Evolutionary conservation across 805 yeast genomes (phyloP), one percentile per base, ranked within the genome.

Genomic region (Candida coleopterorum): DNA sequence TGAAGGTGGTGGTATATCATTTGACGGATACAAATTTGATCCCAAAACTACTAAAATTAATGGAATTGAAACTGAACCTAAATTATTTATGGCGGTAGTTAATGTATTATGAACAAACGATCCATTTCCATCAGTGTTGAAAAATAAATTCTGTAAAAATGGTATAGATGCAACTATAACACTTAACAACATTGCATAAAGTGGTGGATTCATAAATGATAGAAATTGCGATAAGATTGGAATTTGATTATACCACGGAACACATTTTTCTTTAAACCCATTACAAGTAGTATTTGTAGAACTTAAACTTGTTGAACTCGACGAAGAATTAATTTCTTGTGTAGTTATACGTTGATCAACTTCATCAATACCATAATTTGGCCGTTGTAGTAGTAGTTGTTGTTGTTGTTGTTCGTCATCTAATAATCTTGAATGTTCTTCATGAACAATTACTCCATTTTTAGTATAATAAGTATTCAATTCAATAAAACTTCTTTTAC

Each of bases 1-100:
- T 4, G 83, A 72, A 15, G 81, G 73, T 6, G 83, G 81, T 24
- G 86, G 85, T 3, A 77, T 72, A 37, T 81, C 89, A 6, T 65
- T 53, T 0, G 82, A 70, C 10, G 93, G 90, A 37, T 77, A 76
- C 40, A 84, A 64, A 50, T 84, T 84, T n/a, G 89, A 77, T 11
- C 94, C 94, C 46, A 84, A 62, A 10, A 83, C 87, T 38, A 84
- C 75, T 48, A 84, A 65, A 44, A 83, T 82, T 49, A 84, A 62
- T 6, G 94, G 94, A 46, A 84, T 80, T 2, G 90, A 82, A 9
- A 84, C 87, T 1, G 78, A 67, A 4, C 90, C 90, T 43, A 84
- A 54, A 53, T 81, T 84, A 12, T 59, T 68, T 29, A 84, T 72
- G 0, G 90, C 74, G 29, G 69, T 69, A 0, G 87, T 70, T 23